A percentile compares a stretch with the other conserved stretches of the same genome.
phyloP scores from a whole-genome alignment of 2,329 filamentous ascomycete species.

The Cytospora leucostoma region DNA sequence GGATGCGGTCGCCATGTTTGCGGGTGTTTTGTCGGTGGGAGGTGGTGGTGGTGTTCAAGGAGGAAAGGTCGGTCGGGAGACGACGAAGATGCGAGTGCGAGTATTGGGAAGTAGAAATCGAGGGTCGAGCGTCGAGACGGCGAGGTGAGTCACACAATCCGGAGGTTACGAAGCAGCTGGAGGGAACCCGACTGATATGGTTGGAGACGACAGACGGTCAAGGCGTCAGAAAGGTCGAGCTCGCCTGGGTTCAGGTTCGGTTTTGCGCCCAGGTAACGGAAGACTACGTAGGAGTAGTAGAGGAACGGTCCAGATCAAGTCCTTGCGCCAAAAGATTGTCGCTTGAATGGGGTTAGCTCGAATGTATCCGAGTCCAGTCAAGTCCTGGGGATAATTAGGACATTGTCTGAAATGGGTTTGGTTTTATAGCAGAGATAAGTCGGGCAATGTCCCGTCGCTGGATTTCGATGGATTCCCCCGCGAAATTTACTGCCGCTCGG shows the following conservation, averaged over 20 bases:
- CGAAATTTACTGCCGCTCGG: constrained; percentile 21
- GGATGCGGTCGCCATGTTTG: constrained; percentile 19
- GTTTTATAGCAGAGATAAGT: neutral
- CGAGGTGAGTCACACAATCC: constrained; percentile 15
- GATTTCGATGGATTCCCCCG: constrained; percentile 7
- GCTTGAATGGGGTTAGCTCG: neutral
- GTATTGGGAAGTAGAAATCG: neutral
- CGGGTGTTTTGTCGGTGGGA: neutral
- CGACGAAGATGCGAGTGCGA: neutral
- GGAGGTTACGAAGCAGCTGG: neutral
- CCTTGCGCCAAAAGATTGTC: neutral
- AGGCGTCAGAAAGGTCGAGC: neutral
- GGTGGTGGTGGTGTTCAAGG: neutral
- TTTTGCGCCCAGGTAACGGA: neutral
- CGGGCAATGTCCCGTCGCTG: constrained; percentile 1
- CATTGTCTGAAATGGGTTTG: neutral
- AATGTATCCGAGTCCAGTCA: neutral
- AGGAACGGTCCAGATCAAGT: neutral
- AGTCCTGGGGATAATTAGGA: neutral
- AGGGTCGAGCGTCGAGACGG: neutral
- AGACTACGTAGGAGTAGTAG: neutral
- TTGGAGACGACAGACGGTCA: neutral
- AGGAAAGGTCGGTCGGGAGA: neutral
- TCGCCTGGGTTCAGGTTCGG: neutral
- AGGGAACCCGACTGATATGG: neutral